phyloP scores from a whole-genome alignment of 2,329 filamentous ascomycete genomes.

The Paecilomyces dactylethromorphus region DNA sequence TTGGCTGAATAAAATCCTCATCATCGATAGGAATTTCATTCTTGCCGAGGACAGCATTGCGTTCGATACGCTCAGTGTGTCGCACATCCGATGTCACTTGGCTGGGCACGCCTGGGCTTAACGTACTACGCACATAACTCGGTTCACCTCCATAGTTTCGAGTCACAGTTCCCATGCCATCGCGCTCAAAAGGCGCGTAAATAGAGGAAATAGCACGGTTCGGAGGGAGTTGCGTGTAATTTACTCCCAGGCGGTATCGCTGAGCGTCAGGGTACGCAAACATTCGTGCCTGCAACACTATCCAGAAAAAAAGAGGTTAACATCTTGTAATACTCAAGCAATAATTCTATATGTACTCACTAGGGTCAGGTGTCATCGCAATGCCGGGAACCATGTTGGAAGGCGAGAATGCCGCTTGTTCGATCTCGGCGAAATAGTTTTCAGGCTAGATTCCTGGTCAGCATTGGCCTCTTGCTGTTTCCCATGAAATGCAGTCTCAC shows the following conservation, averaged over 20 bases:
- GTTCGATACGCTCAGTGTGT: background rate
- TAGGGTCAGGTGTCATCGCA: background rate
- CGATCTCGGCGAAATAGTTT: constrained; percentile 11
- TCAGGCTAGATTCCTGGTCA: background rate
- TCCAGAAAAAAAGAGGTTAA: background rate
- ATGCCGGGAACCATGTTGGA: constrained; percentile 3
- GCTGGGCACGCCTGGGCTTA: background rate
- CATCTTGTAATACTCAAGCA: background rate
- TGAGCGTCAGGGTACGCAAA: constrained; percentile 43
- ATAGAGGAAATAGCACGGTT: constrained; percentile 69
- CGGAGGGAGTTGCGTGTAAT: constrained; percentile 72
- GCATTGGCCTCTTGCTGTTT: background rate
- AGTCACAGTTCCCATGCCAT: background rate
- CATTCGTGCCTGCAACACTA: background rate
- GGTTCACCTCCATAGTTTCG: background rate
- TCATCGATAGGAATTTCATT: background rate
- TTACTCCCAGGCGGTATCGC: constrained; percentile 62
- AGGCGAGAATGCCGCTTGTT: constrained; percentile 5
- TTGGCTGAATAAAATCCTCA: background rate
- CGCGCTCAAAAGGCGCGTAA: constrained; percentile 66
- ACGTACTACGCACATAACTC: background rate
- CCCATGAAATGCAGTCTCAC: background rate
- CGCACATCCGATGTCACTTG: background rate
- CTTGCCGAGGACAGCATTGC: background rate
- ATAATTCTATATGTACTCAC: background rate